Evolutionary conservation across 164 flowering plant species (phyloP).

Genomic region (Kingdonia uniflora): DNA sequence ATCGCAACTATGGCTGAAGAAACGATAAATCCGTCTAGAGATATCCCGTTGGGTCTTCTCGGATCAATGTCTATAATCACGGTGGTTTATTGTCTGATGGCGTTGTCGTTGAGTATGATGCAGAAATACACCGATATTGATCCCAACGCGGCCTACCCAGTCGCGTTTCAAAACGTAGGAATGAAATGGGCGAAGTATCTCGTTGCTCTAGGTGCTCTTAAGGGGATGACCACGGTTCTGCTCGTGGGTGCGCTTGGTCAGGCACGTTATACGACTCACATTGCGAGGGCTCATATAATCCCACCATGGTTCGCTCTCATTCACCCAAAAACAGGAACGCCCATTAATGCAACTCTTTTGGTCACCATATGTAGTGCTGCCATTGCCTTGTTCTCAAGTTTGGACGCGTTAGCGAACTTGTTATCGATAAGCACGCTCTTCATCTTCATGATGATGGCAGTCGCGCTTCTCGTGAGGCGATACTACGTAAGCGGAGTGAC

Average conservation of each 20-base stretch:
- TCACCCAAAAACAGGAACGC: constrained; percentile 56
- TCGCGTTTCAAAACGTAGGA: constrained; percentile 49
- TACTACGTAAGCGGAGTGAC: constrained; percentile 43
- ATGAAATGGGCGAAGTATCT: constrained; percentile 66
- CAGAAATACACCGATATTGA: constrained; percentile 45
- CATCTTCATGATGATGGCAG: constrained; percentile 54
- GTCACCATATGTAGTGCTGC: constrained; percentile 25
- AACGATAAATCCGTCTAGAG: constrained; percentile 49
- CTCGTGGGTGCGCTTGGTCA: constrained; percentile 55
- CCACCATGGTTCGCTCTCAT: constrained; percentile 60
- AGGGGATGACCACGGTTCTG: constrained; percentile 61
- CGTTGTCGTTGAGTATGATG: constrained; percentile 42
- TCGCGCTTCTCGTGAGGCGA: constrained; percentile 54
- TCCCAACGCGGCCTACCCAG: constrained; percentile 38
- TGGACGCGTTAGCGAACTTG: constrained; percentile 42
- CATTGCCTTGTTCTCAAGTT: constrained; percentile 50
- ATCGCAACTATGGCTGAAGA: constrained; percentile 70
- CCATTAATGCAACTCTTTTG: constrained; percentile 50
- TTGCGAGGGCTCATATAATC: constrained; percentile 62
- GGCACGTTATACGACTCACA: constrained; percentile 50
- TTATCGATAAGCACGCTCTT: constrained; percentile 54
- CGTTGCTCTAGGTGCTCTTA: constrained; percentile 50
- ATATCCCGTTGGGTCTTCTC: constrained; percentile 48
- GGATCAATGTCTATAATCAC: constrained; percentile 59
- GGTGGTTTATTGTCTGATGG: constrained; percentile 45